Evolutionary conservation across 805 yeast species (phyloP), one percentile per base, ranked within the genome.

Genomic region (Myxozyma neotropica): DNA sequence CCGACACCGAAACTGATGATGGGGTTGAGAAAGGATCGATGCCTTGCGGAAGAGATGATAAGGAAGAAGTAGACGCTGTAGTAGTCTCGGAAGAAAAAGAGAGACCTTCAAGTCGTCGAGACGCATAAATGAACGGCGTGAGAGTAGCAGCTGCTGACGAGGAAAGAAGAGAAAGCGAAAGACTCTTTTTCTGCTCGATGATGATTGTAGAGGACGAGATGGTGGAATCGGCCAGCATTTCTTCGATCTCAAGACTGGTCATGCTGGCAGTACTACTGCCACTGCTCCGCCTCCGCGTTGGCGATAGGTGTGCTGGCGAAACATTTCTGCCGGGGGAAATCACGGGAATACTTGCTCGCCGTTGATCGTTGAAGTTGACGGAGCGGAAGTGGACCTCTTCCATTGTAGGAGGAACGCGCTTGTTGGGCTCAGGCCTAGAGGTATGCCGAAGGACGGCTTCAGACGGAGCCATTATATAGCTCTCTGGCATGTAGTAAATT

Each of bases 361-460:
- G 29, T 5, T n/a, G 42, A 42, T 35, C 43, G 33, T 47, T 50
- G 39, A 53, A 53, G 29, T 53, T 45, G 27, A 53, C 57, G n/a
- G 57, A 24, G 24, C 57, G 57, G 43, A 53, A 53, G 5, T 53
- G 48, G 38, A 53, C 36, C 27, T 23, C 51, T 15, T 36, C 27
- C 17, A 7, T 19, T 10, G 40, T 15, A 12, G 19, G 40, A 39
- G n/a, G 48, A 29, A n/a, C 33, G 40, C 33, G 50, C 24, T n/a
- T 43, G 31, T 27, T 26, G 19, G 50, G 21, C 13, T 26, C 23
- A n/a, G 26, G 31, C 3, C 24, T 19, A 10, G 23, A 21, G 2
- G 57, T 15, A 17, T 8, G 45, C 17, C 27, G 40, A 8, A 13
- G 12, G n/a, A 40, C 13, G 26, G 23, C 15, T 15, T 27, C 36